phyloP scores from a whole-genome alignment of 768 basidiomycete species.

The Boletus rubroflammeus region DNA sequence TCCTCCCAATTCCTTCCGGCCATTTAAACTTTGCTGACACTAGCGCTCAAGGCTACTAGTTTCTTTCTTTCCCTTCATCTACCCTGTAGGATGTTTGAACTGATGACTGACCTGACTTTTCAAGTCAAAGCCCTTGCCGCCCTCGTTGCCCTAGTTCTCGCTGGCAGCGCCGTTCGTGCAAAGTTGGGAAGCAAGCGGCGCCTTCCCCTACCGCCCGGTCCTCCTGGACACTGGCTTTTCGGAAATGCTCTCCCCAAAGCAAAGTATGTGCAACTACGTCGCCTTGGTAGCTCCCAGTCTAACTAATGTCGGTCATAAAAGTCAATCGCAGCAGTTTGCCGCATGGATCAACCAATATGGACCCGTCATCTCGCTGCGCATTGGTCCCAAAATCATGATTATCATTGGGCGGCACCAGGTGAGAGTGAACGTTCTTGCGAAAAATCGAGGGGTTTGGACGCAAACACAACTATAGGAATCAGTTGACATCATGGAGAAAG shows the following conservation, averaged over 20 bases:
- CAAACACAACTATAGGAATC: constrained; percentile 41
- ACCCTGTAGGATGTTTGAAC: constrained; percentile 7
- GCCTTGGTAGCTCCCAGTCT: background rate
- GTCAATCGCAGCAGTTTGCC: constrained; percentile 43
- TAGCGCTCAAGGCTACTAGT: background rate
- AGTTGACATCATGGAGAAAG: constrained; percentile 63
- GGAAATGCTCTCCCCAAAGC: constrained; percentile 26
- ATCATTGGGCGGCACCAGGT: constrained; percentile 39
- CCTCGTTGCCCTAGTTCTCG: constrained; percentile 17
- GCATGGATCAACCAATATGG: constrained; percentile 62
- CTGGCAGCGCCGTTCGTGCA: constrained; percentile 6
- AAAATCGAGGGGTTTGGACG: background rate
- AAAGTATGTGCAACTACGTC: constrained; percentile 19
- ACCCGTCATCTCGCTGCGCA: constrained; percentile 52
- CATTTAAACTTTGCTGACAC: constrained; percentile 12
- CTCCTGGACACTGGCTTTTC: constrained; percentile 34
- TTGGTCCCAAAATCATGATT: constrained; percentile 38
- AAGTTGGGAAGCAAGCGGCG: constrained; percentile 8
- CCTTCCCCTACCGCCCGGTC: constrained; percentile 30
- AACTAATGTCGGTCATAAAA: background rate
- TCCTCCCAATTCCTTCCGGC: background rate
- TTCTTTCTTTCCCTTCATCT: background rate
- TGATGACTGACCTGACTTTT: constrained; percentile 2
- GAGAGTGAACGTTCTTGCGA: background rate
- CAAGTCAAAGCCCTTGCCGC: constrained; percentile 17